A percentile compares a stretch with the other conserved stretches of the same genome.
phyloP scores from a whole-genome alignment of 1,284 basidiomycete species.

The Irpex lacteus region DNA sequence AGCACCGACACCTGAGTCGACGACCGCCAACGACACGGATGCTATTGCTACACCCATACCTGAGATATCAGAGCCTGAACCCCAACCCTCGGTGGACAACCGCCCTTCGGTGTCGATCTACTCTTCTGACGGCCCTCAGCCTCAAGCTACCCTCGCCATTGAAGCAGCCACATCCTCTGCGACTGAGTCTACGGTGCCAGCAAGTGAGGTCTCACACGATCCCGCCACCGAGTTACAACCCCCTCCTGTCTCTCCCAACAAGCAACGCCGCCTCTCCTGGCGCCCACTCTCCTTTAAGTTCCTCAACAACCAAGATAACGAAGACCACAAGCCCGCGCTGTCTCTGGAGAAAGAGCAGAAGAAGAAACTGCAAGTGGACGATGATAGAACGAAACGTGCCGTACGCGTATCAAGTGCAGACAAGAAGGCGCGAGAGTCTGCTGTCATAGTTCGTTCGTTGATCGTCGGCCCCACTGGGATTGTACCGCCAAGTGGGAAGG shows the following conservation, averaged over 20 bases:
- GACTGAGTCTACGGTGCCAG: conserved; percentile 2
- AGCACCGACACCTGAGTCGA: not conserved
- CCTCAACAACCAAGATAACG: conserved; percentile 13
- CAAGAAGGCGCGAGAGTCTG: conserved; percentile 61
- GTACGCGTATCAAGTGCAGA: conserved; percentile 42
- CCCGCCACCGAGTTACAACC: not conserved
- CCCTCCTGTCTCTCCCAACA: not conserved
- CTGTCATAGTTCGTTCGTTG: conserved; percentile 58
- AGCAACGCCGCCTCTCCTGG: conserved; percentile 26
- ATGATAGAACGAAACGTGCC: conserved; percentile 33
- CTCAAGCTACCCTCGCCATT: not conserved
- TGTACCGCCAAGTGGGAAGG: conserved; percentile 34
- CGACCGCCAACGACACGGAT: not conserved
- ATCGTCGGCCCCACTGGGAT: conserved; percentile 56
- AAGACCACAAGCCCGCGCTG: conserved; percentile 35
- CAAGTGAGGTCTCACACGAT: not conserved
- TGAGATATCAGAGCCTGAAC: not conserved
- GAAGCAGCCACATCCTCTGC: conserved; percentile 1
- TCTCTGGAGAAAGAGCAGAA: conserved; percentile 37
- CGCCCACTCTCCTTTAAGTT: conserved; percentile 19
- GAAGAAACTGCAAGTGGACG: conserved; percentile 34
- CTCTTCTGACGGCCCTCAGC: conserved; percentile 11
- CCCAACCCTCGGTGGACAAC: conserved; percentile 2
- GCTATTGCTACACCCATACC: not conserved
- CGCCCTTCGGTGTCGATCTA: conserved; percentile 15